Base-by-base conservation (phyloP, 768 basidiomycete species). In the Pilatotrama ljubarskyi region DNA sequence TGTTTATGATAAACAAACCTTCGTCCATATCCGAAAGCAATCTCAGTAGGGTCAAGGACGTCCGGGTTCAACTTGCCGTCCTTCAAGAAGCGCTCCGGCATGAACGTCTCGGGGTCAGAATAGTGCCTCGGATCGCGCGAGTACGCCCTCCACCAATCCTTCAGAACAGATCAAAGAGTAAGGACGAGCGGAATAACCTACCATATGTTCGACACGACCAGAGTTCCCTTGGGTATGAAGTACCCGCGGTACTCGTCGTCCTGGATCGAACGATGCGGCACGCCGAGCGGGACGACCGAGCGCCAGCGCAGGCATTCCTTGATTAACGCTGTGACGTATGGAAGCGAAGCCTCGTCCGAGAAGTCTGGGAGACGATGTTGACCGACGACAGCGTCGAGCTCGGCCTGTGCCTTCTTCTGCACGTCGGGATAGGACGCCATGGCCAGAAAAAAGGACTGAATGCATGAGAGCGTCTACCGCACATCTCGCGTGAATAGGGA, bases 251-350 rank as follows among this genome's bases (percentile, higher is more conserved):
- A 64, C 14, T 44, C 44, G 50, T 66, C 62, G 38, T 61, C 65
- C 48, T 66, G 18, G 6, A 26, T 58, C 1, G 64, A 47, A 1
- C 50, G 10, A 51, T 68, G 66, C 1, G 66, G 48, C 6, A 68
- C 14, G 18, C 64, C 65, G 44, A 66, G 48, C 1, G 64, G 62
- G 0, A 42, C 58, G 13, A 62, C 57, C 5, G 49, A 48, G 5
- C 41, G 36, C 60, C 65, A 70, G 15, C 65, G 58, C n/a, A 64
- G 25, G n/a, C 61, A 62, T 53, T 72, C 70, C 18, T 69, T 69
- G 3, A 51, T 25, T 15, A 70, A 29, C 2, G 66, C 66, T 10
- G 46, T 29, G 14, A 69, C 43, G 48, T 72, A 72, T 2, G 66
- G 64, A 26, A 72, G 51, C 14, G 54, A 47, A 5, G 5, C 49